Percentiles rank a stretch among this genome's conserved stretches.
Evolutionary conservation across 1,139 yeast genomes (phyloP).

Genomic region (Debaryomycetaceae sp.): DNA sequence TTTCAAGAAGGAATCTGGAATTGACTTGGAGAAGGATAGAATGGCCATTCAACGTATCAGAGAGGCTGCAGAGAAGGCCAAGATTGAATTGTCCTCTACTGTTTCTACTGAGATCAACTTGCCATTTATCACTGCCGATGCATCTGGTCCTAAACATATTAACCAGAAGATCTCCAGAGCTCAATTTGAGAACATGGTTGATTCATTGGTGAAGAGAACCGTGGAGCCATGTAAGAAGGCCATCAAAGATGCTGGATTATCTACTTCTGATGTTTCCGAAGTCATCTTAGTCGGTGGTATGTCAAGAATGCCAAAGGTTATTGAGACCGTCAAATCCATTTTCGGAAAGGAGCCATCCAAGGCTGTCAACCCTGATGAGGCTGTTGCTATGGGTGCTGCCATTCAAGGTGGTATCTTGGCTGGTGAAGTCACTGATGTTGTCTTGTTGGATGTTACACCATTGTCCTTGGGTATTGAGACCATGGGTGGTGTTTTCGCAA

Average conservation of each 20-base stretch:
- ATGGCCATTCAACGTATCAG: slow-evolving; percentile 99
- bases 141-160: slow-evolving; percentile 97
- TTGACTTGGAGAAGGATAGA: slow-evolving; percentile 87
- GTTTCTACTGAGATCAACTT: slow-evolving; percentile 91
- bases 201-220: slow-evolving; percentile 86
- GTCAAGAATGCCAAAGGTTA: slow-evolving; percentile 99
- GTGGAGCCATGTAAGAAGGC: slow-evolving; percentile 98
- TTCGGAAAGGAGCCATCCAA: slow-evolving; percentile 97
- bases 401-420: slow-evolving; percentile 99
- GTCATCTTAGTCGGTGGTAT: slow-evolving; percentile 99
- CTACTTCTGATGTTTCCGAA: slow-evolving; percentile 86
- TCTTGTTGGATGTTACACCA: slow-evolving; percentile 96
- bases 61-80: slow-evolving; percentile 99
- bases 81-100: slow-evolving; percentile 95
- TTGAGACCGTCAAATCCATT: slow-evolving; percentile 89
- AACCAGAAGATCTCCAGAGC: slow-evolving; percentile 91
- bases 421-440: slow-evolving; percentile 96
- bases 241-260: slow-evolving; percentile 87
- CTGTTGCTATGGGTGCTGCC: slow-evolving; percentile 99
- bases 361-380: slow-evolving; percentile 99
- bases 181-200: slow-evolving; percentile 90
- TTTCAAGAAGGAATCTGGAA: slow-evolving; percentile 90
- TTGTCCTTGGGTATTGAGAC: slow-evolving; percentile 98
- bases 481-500: slow-evolving; percentile 97
- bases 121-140: slow-evolving; percentile 95